Conservation (phyloP, 495 filamentous ascomycete species). For the Thermothielavioides terrestris region DNA sequence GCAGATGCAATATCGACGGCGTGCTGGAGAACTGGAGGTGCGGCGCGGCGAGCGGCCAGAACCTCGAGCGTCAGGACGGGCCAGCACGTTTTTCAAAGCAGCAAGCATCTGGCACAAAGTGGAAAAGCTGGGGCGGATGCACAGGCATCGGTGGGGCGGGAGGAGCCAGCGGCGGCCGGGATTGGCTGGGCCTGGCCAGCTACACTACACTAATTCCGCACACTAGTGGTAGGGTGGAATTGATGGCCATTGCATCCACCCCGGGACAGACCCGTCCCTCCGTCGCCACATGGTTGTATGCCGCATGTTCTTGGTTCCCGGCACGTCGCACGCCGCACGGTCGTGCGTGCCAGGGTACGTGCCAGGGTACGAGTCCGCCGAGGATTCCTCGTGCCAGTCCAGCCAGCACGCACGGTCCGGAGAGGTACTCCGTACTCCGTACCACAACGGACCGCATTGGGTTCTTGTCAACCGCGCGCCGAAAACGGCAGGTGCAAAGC, state of each 20-base stretch:
- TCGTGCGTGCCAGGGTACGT: background rate
- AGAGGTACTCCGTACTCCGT: background rate
- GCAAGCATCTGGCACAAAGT: conserved; percentile 17
- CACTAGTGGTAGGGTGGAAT: background rate
- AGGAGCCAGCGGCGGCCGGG: background rate
- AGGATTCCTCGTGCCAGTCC: background rate
- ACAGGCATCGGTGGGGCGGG: conserved; percentile 2
- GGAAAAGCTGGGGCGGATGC: conserved; percentile 9
- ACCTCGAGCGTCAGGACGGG: conserved; percentile 17
- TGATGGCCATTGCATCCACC: conserved; percentile 8
- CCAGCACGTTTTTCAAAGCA: conserved; percentile 33
- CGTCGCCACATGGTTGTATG: conserved; percentile 16
- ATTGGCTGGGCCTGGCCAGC: conserved; percentile 10
- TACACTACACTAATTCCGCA: too few relatives aligned
- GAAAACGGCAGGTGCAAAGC: conserved; percentile 11
- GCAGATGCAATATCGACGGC: conserved; percentile 13
- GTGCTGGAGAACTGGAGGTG: conserved; percentile 1
- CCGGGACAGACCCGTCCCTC: conserved; percentile 5
- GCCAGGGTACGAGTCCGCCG: background rate
- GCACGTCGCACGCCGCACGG: conserved; percentile 2
- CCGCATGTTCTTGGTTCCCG: conserved; percentile 18
- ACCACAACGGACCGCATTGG: background rate
- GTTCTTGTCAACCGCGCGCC: conserved; percentile 1
- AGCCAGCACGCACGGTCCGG: background rate
- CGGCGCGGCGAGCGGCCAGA: conserved; percentile 9